Percentiles rank a stretch among this genome's conserved stretches.
Evolutionary conservation across 2,329 filamentous ascomycete species (phyloP).

Genomic region (Monilinia vaccinii-corymbosi): DNA sequence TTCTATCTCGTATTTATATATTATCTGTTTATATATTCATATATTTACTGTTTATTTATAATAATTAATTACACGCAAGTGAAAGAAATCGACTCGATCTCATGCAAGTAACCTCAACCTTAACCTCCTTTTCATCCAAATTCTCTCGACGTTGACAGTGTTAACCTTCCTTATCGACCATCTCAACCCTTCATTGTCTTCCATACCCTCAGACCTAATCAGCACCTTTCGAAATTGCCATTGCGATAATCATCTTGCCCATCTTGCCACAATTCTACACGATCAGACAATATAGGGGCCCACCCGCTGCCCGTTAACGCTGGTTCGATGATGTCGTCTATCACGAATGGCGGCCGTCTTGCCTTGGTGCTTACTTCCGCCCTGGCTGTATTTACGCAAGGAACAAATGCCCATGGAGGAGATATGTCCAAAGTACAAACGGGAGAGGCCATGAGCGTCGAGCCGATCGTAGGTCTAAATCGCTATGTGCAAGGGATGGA

Average conservation of each 20-base stretch:
- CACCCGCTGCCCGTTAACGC: not conserved
- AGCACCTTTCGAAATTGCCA: conserved; percentile 1
- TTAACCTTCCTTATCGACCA: not conserved
- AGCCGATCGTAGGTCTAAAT: conserved; percentile 55
- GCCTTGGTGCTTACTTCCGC: conserved; percentile 2
- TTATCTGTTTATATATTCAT: too few species aligned
- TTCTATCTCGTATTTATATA: too few species aligned
- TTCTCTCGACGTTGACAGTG: too few species aligned
- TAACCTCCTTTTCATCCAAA: too few species aligned
- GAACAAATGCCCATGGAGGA: conserved; percentile 30
- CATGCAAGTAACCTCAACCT: too few species aligned
- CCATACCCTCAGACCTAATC: not conserved
- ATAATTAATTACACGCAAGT: too few species aligned
- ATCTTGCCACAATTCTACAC: not conserved
- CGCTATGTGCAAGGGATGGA: not conserved
- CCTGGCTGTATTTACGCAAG: conserved; percentile 15
- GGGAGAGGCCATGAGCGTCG: conserved; percentile 58
- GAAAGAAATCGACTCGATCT: too few species aligned
- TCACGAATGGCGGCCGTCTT: not conserved
- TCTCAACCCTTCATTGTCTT: conserved; percentile 3
- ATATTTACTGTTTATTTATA: too few species aligned
- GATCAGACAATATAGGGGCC: not conserved
- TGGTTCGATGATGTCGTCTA: not conserved
- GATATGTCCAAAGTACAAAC: conserved; percentile 53
- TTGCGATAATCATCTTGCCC: not conserved